Evolutionary conservation across 805 yeast species (phyloP).

Genomic region (Naumovozyma castellii): DNA sequence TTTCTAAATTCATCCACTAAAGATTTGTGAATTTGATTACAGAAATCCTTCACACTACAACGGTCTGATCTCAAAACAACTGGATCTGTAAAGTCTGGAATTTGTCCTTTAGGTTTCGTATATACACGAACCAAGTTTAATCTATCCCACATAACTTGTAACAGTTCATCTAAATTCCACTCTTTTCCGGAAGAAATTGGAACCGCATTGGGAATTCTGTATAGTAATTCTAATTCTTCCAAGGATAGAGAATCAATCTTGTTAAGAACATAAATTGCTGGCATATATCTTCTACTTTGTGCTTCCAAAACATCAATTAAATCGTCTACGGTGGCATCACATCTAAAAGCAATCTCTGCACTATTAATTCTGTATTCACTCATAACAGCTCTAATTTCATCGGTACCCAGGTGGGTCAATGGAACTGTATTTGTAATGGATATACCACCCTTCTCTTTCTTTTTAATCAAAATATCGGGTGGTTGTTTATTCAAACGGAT

Average conservation of each 20-base stretch:
- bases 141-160: conserved; percentile 92
- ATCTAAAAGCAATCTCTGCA: conserved; percentile 91
- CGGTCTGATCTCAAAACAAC: conserved; percentile 79
- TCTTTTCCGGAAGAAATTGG: conserved; percentile 94
- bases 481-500: conserved; percentile 85
- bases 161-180: conserved; percentile 92
- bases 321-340: conserved; percentile 97
- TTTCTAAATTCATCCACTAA: conserved; percentile 87
- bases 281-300: conserved; percentile 83
- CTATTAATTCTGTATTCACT: conserved; percentile 88
- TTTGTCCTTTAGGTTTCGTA: conserved; percentile 90
- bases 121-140: conserved; percentile 88
- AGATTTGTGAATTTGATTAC: conserved; percentile 92
- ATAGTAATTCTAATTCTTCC: conserved; percentile 82
- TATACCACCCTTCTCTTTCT: conserved; percentile 93
- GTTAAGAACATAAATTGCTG: conserved; percentile 89
- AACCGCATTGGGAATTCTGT: conserved; percentile 92
- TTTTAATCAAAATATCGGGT: conserved; percentile 85
- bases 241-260: conserved; percentile 92
- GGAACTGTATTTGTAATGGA: conserved; percentile 91
- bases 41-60: conserved; percentile 87
- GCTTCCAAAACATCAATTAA: conserved; percentile 89
- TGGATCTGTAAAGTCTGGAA: conserved; percentile 93
- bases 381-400: conserved; percentile 93
- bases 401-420: conserved; percentile 80